phyloP scores from a whole-genome alignment of 1,284 basidiomycete genomes.

The Leccinum pachyderme region DNA sequence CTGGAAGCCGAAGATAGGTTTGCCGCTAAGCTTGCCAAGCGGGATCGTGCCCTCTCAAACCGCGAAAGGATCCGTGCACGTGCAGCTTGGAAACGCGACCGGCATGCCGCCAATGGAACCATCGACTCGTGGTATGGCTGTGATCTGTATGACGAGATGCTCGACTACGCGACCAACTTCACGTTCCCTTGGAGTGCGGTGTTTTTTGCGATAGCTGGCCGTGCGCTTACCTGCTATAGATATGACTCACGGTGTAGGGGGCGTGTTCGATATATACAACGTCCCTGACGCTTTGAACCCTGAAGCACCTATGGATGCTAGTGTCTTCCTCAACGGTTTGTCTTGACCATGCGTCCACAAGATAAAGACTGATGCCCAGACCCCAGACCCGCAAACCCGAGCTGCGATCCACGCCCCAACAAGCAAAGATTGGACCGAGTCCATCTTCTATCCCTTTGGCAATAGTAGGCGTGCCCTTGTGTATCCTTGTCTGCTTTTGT shows the following conservation, averaged over 20 bases:
- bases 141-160: constrained; percentile 48
- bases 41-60: constrained; percentile 15
- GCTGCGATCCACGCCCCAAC: constrained; percentile 69
- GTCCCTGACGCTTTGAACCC: constrained; percentile 54
- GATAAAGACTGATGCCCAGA: background rate
- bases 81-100: constrained; percentile 43
- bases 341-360: background rate
- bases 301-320: constrained; percentile 44
- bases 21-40: constrained; percentile 15
- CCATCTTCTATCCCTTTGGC: constrained; percentile 51
- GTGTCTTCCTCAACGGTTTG: constrained; percentile 61
- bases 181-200: constrained; percentile 65
- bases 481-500: constrained; percentile 10
- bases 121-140: constrained; percentile 65
- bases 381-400: constrained; percentile 49
- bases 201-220: background rate
- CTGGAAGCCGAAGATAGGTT: constrained; percentile 24
- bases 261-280: constrained; percentile 50
- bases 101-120: constrained; percentile 43
- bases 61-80: constrained; percentile 24
- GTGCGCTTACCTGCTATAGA: constrained; percentile 28
- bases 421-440: constrained; percentile 54
- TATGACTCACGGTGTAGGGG: constrained; percentile 35
- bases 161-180: constrained; percentile 61
- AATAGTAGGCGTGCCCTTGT: constrained; percentile 28